These are phyloP conservation scores for Casuarina equisetifolia DNA, from an alignment of 306 rosid genomes.

Conservation along the genomic window DNA sequence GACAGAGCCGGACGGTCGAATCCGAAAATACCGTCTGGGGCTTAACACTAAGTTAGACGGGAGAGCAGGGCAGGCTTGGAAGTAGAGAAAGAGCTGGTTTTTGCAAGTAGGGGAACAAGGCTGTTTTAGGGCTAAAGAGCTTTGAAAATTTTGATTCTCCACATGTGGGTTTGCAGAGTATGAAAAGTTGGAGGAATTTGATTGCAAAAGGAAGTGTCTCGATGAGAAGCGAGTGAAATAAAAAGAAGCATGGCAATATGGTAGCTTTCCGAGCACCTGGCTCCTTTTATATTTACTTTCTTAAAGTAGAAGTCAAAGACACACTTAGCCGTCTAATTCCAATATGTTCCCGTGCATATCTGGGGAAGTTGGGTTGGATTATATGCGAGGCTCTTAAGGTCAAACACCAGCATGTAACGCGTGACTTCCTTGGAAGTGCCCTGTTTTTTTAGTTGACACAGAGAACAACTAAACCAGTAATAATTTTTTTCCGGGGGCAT, in stretches of 20 bases:
- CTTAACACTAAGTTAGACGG: neutral
- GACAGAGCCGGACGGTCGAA: neutral
- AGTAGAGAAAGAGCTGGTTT: neutral
- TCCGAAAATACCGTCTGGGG: neutral
- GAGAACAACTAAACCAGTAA: too few species aligned
- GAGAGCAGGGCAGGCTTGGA: neutral
- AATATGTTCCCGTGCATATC: neutral
- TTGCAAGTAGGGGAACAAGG: neutral
- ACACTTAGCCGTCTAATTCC: neutral
- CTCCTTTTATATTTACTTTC: neutral
- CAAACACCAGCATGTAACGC: neutral
- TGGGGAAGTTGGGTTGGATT: neutral
- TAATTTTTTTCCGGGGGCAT: too few species aligned
- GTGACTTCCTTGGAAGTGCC: neutral
- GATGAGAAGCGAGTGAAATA: neutral
- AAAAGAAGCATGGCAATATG: neutral
- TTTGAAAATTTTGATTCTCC: neutral
- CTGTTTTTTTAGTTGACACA: neutral
- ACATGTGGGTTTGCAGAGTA: too few species aligned
- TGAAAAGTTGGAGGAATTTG: too few species aligned
- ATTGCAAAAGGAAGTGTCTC: neutral
- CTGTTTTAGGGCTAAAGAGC: neutral
- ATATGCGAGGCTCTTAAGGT: neutral
- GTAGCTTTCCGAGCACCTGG: neutral
- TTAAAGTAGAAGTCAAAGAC: neutral